A percentile compares a stretch with the other conserved stretches of the same genome.
Conservation (phyloP, 1,139 yeast genomes). For the Maudiozyma humilis region DNA sequence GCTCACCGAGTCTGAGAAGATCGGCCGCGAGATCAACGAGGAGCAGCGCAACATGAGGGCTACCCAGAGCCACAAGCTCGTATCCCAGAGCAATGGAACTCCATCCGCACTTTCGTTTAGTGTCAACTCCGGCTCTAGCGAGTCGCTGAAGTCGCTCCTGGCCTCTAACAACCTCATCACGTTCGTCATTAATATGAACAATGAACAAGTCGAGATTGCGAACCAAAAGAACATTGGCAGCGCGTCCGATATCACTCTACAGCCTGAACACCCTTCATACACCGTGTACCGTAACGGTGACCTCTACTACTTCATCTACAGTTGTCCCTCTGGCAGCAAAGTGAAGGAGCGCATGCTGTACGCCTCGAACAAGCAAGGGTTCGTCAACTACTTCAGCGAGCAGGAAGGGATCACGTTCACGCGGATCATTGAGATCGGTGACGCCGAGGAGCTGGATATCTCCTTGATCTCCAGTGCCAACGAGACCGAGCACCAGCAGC, state of each 20-base stretch:
- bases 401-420: conserved; percentile 33
- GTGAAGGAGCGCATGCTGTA: conserved; percentile 89
- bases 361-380: conserved; percentile 72
- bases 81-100: conserved; percentile 26
- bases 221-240: conserved; percentile 15
- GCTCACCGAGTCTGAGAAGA: conserved; percentile 54
- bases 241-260: conserved; percentile 31
- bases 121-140: conserved; percentile 21
- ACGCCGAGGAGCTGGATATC: conserved; percentile 53
- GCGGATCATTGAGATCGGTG: conserved; percentile 57
- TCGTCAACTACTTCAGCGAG: conserved; percentile 43
- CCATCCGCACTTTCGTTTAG: conserved; percentile 29
- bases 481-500: conserved; percentile 13
- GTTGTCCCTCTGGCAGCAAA: conserved; percentile 86
- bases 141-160: conserved; percentile 19
- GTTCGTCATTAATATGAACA: conserved; percentile 32
- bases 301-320: conserved; percentile 49
- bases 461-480: conserved; percentile 26
- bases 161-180: conserved; percentile 28
- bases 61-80: conserved; percentile 19
- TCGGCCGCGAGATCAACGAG: conserved; percentile 20
- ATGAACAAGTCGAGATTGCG: conserved; percentile 33
- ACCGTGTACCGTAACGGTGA: conserved; percentile 39
- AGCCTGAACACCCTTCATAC: conserved; percentile 46
- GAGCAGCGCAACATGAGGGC: conserved; percentile 21